Evolutionary conservation across 129 eudicot genomes (phyloP).

Genomic region (Centella asiatica): DNA sequence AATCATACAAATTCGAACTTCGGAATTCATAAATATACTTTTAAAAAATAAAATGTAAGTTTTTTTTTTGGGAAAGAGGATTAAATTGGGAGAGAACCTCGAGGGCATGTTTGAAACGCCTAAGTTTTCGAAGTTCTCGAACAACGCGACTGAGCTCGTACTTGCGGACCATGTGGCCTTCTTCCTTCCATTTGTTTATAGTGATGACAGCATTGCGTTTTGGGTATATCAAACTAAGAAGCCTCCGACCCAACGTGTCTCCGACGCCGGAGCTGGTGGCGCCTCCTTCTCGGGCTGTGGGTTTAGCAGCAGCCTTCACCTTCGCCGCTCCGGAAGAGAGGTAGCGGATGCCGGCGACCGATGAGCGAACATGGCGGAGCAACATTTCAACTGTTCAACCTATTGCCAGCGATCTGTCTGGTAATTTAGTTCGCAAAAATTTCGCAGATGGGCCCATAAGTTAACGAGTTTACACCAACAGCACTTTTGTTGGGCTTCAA

Average conservation of each 20-base stretch:
- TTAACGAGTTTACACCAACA: too few relatives aligned
- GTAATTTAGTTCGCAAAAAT: neutral
- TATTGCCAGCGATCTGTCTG: too few relatives aligned
- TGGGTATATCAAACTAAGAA: constrained; percentile 47
- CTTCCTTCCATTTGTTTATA: constrained; percentile 71
- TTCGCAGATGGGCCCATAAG: too few relatives aligned
- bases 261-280: constrained; percentile 24
- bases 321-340: constrained; percentile 7
- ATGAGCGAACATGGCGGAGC: constrained; percentile 1
- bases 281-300: neutral
- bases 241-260: constrained; percentile 68
- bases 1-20: too few relatives aligned
- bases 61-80: neutral
- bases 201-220: constrained; percentile 69
- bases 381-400: neutral
- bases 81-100: constrained; percentile 43
- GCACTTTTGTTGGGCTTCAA: too few relatives aligned
- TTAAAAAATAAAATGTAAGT: neutral
- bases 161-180: constrained; percentile 57
- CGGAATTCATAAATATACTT: too few relatives aligned
- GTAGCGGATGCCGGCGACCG: constrained; percentile 8
- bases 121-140: constrained; percentile 53
- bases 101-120: constrained; percentile 74
- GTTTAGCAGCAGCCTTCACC: neutral
- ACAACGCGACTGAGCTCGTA: constrained; percentile 80